Evolutionary conservation across 1,284 basidiomycete genomes (phyloP).

Genomic region (Heterobasidion annosum): DNA sequence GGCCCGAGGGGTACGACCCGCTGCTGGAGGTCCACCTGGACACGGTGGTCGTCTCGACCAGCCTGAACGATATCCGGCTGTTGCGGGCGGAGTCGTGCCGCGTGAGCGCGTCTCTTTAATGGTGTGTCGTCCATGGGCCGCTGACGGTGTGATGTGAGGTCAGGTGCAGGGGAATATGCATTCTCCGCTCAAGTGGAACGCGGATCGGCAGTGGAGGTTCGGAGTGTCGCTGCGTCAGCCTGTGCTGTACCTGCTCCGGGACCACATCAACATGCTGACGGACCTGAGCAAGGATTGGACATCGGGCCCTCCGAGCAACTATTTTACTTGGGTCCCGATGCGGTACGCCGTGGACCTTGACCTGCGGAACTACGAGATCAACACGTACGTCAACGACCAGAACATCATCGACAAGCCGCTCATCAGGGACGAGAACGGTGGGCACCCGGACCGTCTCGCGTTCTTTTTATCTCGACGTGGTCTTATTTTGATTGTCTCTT

Average conservation of each 20-base stretch:
- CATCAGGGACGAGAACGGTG: constrained; percentile 74
- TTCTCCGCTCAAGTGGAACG: constrained; percentile 58
- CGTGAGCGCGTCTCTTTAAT: constrained; percentile 27
- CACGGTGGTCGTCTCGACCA: constrained; percentile 69
- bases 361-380: constrained; percentile 68
- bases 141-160: constrained; percentile 5
- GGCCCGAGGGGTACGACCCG: constrained; percentile 67
- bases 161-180: constrained; percentile 61
- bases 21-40: constrained; percentile 79
- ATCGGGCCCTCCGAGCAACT: constrained; percentile 70
- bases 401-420: constrained; percentile 90
- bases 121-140: not conserved
- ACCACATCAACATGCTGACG: constrained; percentile 87
- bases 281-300: constrained; percentile 88
- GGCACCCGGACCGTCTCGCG: not conserved
- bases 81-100: constrained; percentile 69
- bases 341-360: constrained; percentile 66
- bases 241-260: constrained; percentile 71
- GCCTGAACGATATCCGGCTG: constrained; percentile 79
- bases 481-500: not conserved
- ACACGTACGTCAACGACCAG: constrained; percentile 88
- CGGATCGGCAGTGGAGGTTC: constrained; percentile 71
- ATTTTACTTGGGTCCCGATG: constrained; percentile 77
- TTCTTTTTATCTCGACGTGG: constrained; percentile 1
- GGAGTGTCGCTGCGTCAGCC: constrained; percentile 64